These are phyloP conservation scores for Pichia pseudocactophila DNA, from an alignment of 805 yeast species.

Conservation along the genomic window DNA sequence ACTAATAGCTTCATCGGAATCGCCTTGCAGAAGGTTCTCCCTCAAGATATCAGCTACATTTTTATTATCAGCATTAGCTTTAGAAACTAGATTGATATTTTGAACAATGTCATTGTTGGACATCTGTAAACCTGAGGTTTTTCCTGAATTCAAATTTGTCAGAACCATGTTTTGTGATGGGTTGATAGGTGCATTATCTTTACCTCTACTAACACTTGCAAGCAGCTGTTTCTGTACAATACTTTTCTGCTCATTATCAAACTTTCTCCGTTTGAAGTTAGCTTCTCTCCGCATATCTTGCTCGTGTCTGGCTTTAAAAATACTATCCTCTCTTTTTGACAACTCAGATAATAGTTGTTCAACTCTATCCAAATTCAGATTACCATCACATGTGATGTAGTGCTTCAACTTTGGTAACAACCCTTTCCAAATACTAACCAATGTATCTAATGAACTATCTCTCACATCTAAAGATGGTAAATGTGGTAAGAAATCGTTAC, in stretches of 20 bases:
- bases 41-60: slow-evolving; percentile 58
- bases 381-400: slow-evolving; percentile 87
- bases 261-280: slow-evolving; percentile 48
- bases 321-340: slow-evolving; percentile 67
- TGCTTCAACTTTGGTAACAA: slow-evolving; percentile 57
- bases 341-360: slow-evolving; percentile 58
- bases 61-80: slow-evolving; percentile 64
- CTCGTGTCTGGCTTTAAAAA: slow-evolving; percentile 61
- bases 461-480: slow-evolving; percentile 90
- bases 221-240: slow-evolving; percentile 35
- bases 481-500: slow-evolving; percentile 97
- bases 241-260: slow-evolving; percentile 38
- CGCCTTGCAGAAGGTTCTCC: slow-evolving; percentile 24
- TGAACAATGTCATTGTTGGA: slow-evolving; percentile 64
- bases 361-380: slow-evolving; percentile 64
- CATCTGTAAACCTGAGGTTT: slow-evolving; percentile 54
- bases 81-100: slow-evolving; percentile 49
- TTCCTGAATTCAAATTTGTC: slow-evolving; percentile 61
- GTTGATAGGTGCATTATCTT: slow-evolving; percentile 63
- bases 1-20: slow-evolving; percentile 14
- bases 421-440: slow-evolving; percentile 78
- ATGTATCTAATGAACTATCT: slow-evolving; percentile 81
- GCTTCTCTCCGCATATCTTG: slow-evolving; percentile 64
- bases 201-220: slow-evolving; percentile 57
- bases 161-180: slow-evolving; percentile 70